A percentile compares a stretch with the other conserved stretches of the same genome.
Evolutionary conservation across 2,329 filamentous ascomycete genomes (phyloP).

Genomic region (Neofusicoccum kwambonambiense): DNA sequence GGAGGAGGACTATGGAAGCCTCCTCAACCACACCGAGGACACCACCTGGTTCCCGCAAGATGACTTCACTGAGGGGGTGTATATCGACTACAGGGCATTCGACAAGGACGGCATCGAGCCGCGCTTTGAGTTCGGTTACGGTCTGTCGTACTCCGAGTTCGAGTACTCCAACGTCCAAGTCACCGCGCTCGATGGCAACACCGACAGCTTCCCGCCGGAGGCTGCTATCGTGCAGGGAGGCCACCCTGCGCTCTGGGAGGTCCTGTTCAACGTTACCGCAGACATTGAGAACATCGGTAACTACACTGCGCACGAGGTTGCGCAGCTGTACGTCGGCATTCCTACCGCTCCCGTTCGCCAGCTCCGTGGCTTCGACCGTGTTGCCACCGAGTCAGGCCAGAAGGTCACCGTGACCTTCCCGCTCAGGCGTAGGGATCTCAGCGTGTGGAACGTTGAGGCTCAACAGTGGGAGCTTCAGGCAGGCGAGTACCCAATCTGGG

Average conservation of each 20-base stretch:
- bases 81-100: constrained; percentile 48
- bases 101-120: constrained; percentile 63
- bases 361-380: constrained; percentile 22
- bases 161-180: constrained; percentile 56
- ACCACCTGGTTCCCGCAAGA: constrained; percentile 20
- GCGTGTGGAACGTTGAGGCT: constrained; percentile 48
- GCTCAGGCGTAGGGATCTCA: constrained; percentile 50
- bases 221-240: constrained; percentile 17
- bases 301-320: constrained; percentile 16
- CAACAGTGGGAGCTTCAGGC: constrained; percentile 45
- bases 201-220: constrained; percentile 4
- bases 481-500: constrained; percentile 28
- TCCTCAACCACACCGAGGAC: constrained; percentile 27
- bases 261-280: constrained; percentile 14
- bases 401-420: constrained; percentile 44
- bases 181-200: constrained; percentile 32
- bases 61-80: constrained; percentile 48
- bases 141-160: constrained; percentile 65
- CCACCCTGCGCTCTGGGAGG: constrained; percentile 16
- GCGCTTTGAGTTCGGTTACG: constrained; percentile 67
- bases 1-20: constrained; percentile 70
- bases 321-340: constrained; percentile 27
- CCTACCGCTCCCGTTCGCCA: constrained; percentile 28
- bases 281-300: constrained; percentile 22
- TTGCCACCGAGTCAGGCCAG: constrained; percentile 25